These are phyloP conservation scores for Ascochyta clinopodiicola DNA, from an alignment of 2,329 filamentous ascomycete species.

Conservation along the genomic window DNA sequence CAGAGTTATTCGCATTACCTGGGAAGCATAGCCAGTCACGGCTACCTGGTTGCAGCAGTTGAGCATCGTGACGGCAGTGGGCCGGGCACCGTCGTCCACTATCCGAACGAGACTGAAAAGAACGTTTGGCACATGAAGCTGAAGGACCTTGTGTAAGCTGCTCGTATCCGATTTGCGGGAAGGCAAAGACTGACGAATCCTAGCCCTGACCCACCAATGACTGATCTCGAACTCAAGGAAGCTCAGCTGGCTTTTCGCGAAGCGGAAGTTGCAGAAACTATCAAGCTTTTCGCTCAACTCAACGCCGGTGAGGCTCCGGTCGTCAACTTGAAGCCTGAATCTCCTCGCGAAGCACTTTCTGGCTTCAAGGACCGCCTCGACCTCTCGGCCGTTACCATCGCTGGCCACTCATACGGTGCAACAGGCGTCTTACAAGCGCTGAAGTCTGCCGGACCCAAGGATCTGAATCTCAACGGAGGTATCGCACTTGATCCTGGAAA, in stretches of 20 bases:
- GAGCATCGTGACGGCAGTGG: slow-evolving; percentile 57
- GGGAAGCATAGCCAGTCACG: slow-evolving; percentile 55
- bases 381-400: slow-evolving; percentile 62
- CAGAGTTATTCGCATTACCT: slow-evolving; percentile 56
- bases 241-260: slow-evolving; percentile 54
- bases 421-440: slow-evolving; percentile 68
- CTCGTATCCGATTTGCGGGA: not conserved
- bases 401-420: slow-evolving; percentile 71
- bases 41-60: slow-evolving; percentile 55
- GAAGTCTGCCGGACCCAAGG: slow-evolving; percentile 54
- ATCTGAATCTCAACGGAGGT: slow-evolving; percentile 60
- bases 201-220: slow-evolving; percentile 42
- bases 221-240: slow-evolving; percentile 47
- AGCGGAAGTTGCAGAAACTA: slow-evolving; percentile 55
- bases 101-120: slow-evolving; percentile 38
- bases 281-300: slow-evolving; percentile 50
- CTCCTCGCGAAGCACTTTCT: slow-evolving; percentile 53
- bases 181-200: not conserved
- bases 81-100: slow-evolving; percentile 52
- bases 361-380: slow-evolving; percentile 63
- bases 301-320: slow-evolving; percentile 48
- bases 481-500: slow-evolving; percentile 73
- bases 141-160: slow-evolving; percentile 39
- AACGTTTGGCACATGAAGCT: slow-evolving; percentile 49
- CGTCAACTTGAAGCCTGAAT: slow-evolving; percentile 54